Base-by-base conservation (phyloP, 768 basidiomycete genomes). In the Grammothele lineata region DNA sequence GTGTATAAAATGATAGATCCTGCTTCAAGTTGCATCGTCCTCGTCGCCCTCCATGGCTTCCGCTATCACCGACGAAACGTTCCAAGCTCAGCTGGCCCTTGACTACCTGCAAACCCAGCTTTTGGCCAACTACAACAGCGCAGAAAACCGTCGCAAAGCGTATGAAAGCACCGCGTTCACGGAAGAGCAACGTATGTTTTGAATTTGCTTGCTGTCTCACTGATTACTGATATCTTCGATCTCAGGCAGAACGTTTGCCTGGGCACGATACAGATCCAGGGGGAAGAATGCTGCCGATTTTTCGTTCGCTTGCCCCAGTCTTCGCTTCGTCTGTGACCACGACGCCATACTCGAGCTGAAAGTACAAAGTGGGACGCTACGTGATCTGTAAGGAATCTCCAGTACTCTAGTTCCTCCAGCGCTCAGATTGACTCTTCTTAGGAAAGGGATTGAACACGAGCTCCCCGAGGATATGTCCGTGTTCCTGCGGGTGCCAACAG, bases 311-410 rank as follows among this genome's bases (percentile, higher is more conserved):
- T 49, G 51, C 11, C 65, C 65, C 4, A 32, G 41, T 8, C 45
- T 66, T 23, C 50, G 59, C 34, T 64, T 66, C 49, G 55, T 65
- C 43, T 64, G 65, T 46, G 64, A 63, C 47, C 65, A 66, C 37
- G 64, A 66, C 24, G 62, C 47, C 2, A 47, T 66, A 33, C 49
- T 66, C 21, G 45, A 47, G 15, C 44, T 66, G 11, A 53, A 41
- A 19, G 40, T 10, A 53, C 38, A 14, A 39, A 43, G 57, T 19
- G 64, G 64, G 19, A 52, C 62, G 43, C 57, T 56, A 9, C 15
- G 17, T 24, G 37, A 12, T 7, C 17, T n/a, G 22, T 38, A 15
- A 19, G 15, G 22, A 12, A 38, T 38, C 37, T 7, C 15, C 15
- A 22, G 7, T 23, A 24, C 23, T 26, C 15, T 24, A 15, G 40